Conservation (phyloP, 352 stramenopile genomes). For the Peronospora farinosa region DNA sequence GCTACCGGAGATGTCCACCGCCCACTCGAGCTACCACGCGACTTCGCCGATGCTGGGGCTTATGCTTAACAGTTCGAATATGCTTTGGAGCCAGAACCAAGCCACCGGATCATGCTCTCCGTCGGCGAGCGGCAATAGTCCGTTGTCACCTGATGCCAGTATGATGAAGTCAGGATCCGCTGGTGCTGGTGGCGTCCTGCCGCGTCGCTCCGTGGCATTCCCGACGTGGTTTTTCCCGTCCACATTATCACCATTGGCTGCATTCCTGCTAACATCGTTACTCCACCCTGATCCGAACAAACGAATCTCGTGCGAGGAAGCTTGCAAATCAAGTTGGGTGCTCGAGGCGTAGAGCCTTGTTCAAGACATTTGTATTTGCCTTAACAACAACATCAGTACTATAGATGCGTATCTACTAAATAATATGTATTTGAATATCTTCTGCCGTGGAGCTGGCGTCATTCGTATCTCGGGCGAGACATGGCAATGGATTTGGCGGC, state of each 20-base stretch:
- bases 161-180: slow-evolving; percentile 24
- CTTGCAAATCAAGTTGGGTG: slow-evolving; percentile 71
- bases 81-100: slow-evolving; percentile 33
- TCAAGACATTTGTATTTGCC: slow-evolving; percentile 24
- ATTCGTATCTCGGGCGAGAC: neutral
- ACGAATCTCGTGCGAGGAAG: slow-evolving; percentile 76
- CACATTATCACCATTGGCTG: slow-evolving; percentile 53
- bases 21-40: slow-evolving; percentile 27
- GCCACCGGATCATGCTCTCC: slow-evolving; percentile 18
- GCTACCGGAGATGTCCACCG: slow-evolving; percentile 16
- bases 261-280: slow-evolving; percentile 67
- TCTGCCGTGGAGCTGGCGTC: slow-evolving; percentile 7
- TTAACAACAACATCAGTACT: slow-evolving; percentile 26
- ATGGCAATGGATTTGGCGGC: neutral
- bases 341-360: slow-evolving; percentile 29
- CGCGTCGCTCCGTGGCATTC: slow-evolving; percentile 52
- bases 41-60: slow-evolving; percentile 31
- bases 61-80: slow-evolving; percentile 33
- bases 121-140: slow-evolving; percentile 19
- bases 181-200: slow-evolving; percentile 14
- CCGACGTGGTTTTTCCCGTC: slow-evolving; percentile 82
- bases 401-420: slow-evolving; percentile 37
- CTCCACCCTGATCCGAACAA: slow-evolving; percentile 81
- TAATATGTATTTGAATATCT: slow-evolving; percentile 39
- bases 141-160: slow-evolving; percentile 17